A percentile compares a stretch with the other conserved stretches of the same genome.
Evolutionary conservation across 768 basidiomycete species (phyloP).

Genomic region (Lyophyllum decastes): DNA sequence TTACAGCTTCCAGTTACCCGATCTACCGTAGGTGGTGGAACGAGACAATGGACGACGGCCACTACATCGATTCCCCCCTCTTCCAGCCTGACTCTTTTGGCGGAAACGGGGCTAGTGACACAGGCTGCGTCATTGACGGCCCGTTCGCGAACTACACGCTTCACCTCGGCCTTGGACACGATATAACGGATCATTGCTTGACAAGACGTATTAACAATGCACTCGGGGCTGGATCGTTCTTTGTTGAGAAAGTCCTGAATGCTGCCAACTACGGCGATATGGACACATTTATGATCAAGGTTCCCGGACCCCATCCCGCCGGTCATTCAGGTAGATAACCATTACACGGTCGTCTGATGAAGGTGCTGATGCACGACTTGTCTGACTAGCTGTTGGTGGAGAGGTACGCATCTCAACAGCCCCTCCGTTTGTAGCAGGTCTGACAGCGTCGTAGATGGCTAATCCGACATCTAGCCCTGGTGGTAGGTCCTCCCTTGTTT

Average conservation of each 20-base stretch:
- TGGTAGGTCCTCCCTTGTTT: background rate
- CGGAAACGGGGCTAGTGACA: background rate
- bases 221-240: background rate
- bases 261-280: background rate
- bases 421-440: no score
- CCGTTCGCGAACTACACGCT: constrained; percentile 4
- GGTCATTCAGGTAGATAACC: background rate
- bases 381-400: background rate
- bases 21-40: background rate
- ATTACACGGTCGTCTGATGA: background rate
- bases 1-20: background rate
- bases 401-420: no score
- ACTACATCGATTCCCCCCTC: constrained; percentile 2
- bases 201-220: background rate
- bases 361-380: background rate
- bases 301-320: background rate
- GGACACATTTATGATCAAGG: background rate
- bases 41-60: constrained; percentile 2
- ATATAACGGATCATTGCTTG: background rate
- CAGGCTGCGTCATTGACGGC: background rate
- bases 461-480: background rate
- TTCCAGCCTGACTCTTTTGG: background rate
- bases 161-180: background rate
- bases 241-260: background rate
- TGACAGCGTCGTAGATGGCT: no score